A percentile compares a stretch with the other conserved stretches of the same genome.
These are phyloP conservation scores for Balamuthia mandrillaris DNA, from an alignment of 208 protist genomes.

Conservation along the genomic window DNA sequence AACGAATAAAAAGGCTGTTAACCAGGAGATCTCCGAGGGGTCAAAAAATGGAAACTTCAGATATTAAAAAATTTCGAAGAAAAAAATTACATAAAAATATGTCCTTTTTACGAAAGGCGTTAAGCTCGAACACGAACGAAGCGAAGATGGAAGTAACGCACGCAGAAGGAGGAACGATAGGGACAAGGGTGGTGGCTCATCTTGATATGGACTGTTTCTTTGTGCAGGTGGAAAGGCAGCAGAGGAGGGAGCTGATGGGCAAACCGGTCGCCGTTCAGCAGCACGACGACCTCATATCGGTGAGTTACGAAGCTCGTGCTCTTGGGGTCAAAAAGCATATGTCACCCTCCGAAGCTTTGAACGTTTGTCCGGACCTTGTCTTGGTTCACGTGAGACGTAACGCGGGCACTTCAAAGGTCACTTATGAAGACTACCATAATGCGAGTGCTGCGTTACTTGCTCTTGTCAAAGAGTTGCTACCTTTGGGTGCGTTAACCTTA, in stretches of 20 bases:
- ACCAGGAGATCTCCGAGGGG: too few relatives aligned
- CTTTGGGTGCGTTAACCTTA: not conserved
- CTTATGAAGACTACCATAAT: conserved; percentile 25
- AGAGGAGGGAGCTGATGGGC: not conserved
- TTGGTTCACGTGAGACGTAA: not conserved
- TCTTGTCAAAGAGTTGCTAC: not conserved
- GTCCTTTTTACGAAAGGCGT: too few relatives aligned
- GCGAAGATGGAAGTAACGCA: too few relatives aligned
- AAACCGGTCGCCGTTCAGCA: not conserved
- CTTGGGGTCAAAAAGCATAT: conserved; percentile 9
- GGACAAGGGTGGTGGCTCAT: not conserved
- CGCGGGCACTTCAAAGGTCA: not conserved
- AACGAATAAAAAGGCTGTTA: too few relatives aligned
- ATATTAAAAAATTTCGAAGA: too few relatives aligned
- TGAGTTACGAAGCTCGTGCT: not conserved
- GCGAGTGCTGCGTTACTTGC: not conserved
- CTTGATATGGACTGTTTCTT: conserved; percentile 25
- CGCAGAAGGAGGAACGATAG: not conserved
- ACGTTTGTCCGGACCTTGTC: not conserved
- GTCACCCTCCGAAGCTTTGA: not conserved
- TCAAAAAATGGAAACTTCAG: too few relatives aligned
- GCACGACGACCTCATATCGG: conserved; percentile 12
- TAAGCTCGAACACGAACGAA: too few relatives aligned
- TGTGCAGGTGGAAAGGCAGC: not conserved
- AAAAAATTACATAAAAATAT: too few relatives aligned